Evolutionary conservation across 108 stramenopile species (phyloP).

Genomic region (Nannochloropsis gaditana): DNA sequence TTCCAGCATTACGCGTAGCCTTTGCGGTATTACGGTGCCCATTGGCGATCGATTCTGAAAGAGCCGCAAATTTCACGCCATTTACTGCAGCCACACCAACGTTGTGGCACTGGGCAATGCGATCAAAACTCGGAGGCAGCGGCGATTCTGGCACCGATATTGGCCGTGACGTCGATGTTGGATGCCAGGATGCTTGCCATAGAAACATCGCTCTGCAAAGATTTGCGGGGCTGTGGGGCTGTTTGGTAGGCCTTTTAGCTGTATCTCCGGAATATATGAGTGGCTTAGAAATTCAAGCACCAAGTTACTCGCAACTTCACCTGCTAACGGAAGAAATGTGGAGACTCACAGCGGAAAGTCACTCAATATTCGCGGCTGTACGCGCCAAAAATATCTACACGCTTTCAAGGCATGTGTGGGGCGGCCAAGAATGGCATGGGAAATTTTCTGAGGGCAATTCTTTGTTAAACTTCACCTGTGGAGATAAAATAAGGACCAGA

Average conservation of each 20-base stretch:
- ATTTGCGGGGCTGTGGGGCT: not conserved
- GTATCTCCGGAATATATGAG: not conserved
- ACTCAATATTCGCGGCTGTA: not conserved
- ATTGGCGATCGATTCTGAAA: not conserved
- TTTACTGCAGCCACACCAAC: not conserved
- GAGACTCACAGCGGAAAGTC: not conserved
- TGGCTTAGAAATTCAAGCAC: not conserved
- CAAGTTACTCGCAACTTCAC: not conserved
- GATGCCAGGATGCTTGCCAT: not conserved
- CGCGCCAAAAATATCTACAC: not conserved
- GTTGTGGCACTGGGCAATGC: not conserved
- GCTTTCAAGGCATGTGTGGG: constrained; percentile 16
- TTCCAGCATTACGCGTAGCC: not conserved
- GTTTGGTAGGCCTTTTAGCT: constrained; percentile 1
- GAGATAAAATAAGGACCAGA: not conserved
- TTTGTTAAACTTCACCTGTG: too few species aligned
- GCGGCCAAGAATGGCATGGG: not conserved
- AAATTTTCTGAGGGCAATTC: not conserved
- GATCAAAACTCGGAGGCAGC: too few species aligned
- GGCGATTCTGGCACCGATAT: not conserved
- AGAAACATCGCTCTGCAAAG: not conserved
- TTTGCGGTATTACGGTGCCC: not conserved
- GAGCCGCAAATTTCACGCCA: not conserved
- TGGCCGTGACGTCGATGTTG: not conserved
- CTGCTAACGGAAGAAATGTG: not conserved